Evolutionary conservation across 495 filamentous ascomycete genomes (phyloP).

Genomic region (Tetracladium marchalianum): DNA sequence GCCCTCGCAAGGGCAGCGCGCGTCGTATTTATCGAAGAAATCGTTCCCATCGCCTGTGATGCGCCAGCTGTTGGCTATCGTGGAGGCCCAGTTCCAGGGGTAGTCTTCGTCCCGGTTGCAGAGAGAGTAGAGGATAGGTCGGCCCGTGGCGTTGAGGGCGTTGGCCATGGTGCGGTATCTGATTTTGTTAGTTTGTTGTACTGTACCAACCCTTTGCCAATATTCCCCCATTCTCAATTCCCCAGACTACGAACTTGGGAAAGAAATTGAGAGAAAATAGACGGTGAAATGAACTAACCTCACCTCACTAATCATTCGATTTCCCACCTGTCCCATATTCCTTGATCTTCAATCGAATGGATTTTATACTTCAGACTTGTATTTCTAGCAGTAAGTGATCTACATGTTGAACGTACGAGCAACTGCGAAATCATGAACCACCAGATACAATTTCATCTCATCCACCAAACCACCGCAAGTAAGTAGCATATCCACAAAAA

Average conservation of each 20-base stretch:
- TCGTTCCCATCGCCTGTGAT: constrained; percentile 41
- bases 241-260: no score
- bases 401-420: no score
- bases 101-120: constrained; percentile 40
- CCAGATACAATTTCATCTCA: no score
- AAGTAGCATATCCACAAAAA: no score
- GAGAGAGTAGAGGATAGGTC: constrained; percentile 54
- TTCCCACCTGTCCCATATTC: constrained; percentile 39
- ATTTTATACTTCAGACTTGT: no score
- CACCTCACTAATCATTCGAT: constrained; percentile 30
- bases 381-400: no score
- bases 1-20: constrained; percentile 26
- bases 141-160: constrained; percentile 41
- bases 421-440: no score
- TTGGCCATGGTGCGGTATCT: constrained; percentile 52
- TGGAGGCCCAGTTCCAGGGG: constrained; percentile 46
- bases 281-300: constrained; percentile 6
- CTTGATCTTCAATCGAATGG: no score
- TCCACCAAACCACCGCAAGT: no score
- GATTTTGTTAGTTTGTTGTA: constrained; percentile 27
- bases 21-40: constrained; percentile 13
- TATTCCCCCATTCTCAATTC: no score
- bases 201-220: constrained; percentile 23
- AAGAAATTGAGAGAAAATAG: no score
- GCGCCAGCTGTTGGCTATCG: constrained; percentile 47